Evolutionary conservation across 257 asterid species (phyloP).

Genomic region (Solanum etuberosum): DNA sequence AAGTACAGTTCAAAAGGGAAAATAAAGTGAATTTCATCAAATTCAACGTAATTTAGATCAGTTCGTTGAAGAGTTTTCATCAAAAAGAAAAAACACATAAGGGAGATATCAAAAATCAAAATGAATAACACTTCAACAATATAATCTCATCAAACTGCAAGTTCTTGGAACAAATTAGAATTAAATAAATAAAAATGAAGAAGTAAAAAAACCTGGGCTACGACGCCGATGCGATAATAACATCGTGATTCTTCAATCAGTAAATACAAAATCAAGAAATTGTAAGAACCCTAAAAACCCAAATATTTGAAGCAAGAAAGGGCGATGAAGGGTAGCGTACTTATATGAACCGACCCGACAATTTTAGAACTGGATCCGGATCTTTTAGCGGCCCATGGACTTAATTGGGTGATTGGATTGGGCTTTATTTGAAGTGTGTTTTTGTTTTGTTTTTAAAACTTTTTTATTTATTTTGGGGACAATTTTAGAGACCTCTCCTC

Average conservation of each 20-base stretch:
- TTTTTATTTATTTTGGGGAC: no score
- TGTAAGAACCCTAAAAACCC: background rate
- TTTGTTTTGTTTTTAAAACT: no score
- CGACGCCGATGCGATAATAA: background rate
- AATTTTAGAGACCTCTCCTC: background rate
- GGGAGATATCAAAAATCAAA: background rate
- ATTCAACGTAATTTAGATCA: background rate
- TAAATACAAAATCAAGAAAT: background rate
- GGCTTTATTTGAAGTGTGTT: background rate
- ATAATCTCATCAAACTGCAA: background rate
- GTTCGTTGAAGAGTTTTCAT: background rate
- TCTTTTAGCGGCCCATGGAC: background rate
- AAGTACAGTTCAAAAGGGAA: background rate
- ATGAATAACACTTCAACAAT: background rate
- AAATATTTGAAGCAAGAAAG: background rate
- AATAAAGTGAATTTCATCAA: background rate
- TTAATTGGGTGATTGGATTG: background rate
- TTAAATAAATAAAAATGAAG: background rate
- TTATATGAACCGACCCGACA: background rate
- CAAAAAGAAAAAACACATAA: background rate
- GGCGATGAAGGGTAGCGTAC: background rate
- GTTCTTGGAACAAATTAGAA: background rate
- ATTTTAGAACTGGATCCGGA: background rate
- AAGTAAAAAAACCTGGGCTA: background rate
- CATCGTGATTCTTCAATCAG: background rate